Evolutionary conservation across 345 rosid genomes (phyloP).

Genomic region (Tarenaya hassleriana): DNA sequence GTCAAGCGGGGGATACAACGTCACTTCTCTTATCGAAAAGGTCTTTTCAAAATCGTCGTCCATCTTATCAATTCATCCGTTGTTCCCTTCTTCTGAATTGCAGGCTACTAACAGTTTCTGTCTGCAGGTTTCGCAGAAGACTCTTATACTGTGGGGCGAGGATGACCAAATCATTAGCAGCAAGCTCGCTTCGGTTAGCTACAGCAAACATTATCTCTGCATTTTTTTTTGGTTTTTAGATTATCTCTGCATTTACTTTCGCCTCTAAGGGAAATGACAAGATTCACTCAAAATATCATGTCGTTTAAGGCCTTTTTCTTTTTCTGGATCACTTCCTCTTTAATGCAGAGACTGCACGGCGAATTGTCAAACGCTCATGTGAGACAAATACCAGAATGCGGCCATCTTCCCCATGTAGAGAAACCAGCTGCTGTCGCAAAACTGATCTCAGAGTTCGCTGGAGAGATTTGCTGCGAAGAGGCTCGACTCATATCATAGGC

Average conservation of each 20-base stretch:
- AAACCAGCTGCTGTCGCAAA: slow-evolving; percentile 49
- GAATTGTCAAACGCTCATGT: slow-evolving; percentile 60
- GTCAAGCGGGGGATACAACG: slow-evolving; percentile 81
- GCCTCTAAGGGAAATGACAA: no score
- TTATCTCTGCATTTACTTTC: no score
- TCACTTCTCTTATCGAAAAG: slow-evolving; percentile 50
- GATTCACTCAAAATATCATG: no score
- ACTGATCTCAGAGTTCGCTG: slow-evolving; percentile 52
- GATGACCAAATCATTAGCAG: slow-evolving; percentile 75
- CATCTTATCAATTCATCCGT: no score
- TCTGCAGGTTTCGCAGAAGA: slow-evolving; percentile 61
- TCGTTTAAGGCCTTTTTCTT: no score
- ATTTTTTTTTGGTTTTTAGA: no score
- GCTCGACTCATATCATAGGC: slow-evolving; percentile 27
- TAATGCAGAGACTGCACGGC: slow-evolving; percentile 57
- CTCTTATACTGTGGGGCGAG: slow-evolving; percentile 88
- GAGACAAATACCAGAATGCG: slow-evolving; percentile 69
- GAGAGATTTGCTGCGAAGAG: slow-evolving; percentile 36
- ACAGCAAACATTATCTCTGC: no score
- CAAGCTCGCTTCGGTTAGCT: slow-evolving; percentile 65
- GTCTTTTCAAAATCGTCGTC: slow-evolving; percentile 26
- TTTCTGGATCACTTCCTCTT: slow-evolving; percentile 9
- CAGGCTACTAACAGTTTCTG: slow-evolving; percentile 14
- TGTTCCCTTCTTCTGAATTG: neutral
- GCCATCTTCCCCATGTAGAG: slow-evolving; percentile 90